phyloP scores from a whole-genome alignment of 2,329 filamentous ascomycete species.

The Colletotrichum tofieldiae region DNA sequence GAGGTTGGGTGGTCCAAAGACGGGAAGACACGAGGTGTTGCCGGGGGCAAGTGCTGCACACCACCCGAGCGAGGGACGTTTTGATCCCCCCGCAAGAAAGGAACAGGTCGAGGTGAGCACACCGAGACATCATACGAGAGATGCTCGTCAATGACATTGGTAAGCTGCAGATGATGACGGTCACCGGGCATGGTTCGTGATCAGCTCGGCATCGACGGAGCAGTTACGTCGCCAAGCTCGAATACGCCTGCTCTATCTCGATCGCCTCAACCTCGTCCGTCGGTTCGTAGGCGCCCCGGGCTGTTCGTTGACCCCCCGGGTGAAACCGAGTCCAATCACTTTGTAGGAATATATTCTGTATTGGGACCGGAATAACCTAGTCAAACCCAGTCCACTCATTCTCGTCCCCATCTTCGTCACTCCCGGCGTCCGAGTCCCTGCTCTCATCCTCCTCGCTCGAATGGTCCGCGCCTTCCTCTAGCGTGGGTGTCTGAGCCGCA shows the following conservation, averaged over 20 bases:
- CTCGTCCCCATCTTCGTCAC: slow-evolving; percentile 52
- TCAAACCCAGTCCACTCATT: slow-evolving; percentile 50
- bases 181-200: background rate
- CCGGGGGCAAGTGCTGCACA: background rate
- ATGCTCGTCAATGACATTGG: no score
- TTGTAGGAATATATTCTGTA: background rate
- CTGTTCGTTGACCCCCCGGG: background rate
- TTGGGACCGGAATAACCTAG: slow-evolving; percentile 8
- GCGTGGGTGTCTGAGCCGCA: slow-evolving; percentile 13
- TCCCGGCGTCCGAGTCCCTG: slow-evolving; percentile 13
- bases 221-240: background rate
- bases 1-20: no score
- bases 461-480: slow-evolving; percentile 21
- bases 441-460: slow-evolving; percentile 29
- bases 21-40: background rate
- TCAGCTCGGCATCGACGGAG: background rate
- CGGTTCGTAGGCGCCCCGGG: background rate
- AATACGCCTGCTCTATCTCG: background rate
- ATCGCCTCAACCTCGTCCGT: background rate
- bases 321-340: background rate
- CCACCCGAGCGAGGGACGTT: no score
- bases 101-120: no score
- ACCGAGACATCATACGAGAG: no score
- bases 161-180: background rate
- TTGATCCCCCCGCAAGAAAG: no score